Base-by-base conservation (phyloP, 495 filamentous ascomycete species). In the Acidomyces sp. region DNA sequence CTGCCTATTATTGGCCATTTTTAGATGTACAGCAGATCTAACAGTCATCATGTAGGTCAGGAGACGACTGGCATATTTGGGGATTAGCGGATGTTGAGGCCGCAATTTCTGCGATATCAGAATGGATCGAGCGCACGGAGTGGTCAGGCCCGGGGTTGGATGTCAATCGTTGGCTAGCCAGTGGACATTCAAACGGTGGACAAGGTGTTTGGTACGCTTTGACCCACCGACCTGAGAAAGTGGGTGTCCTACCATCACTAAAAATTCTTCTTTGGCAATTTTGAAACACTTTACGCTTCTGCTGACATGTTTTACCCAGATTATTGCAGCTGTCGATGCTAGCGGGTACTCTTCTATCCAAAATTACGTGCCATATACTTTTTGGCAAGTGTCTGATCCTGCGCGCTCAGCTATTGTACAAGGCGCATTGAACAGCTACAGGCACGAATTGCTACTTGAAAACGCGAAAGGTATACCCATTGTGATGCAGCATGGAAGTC, bases 1-100 rank as follows among this genome's bases (percentile, higher is more conserved):
- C n/a, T n/a, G n/a, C n/a, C n/a, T n/a, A n/a, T n/a, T n/a, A n/a
- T n/a, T n/a, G n/a, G n/a, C n/a, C n/a, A n/a, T n/a, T n/a, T n/a
- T n/a, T n/a, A n/a, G n/a, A n/a, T n/a, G n/a, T n/a, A n/a, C n/a
- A n/a, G n/a, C n/a, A n/a, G n/a, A n/a, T n/a, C n/a, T n/a, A n/a
- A n/a, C n/a, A n/a, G n/a, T n/a, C n/a, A n/a, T n/a, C n/a, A n/a
- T n/a, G n/a, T n/a, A n/a, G n/a, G n/a, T n/a, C n/a, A 49, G 66
- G 68, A 26, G 73, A 77, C 54, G 74, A 78, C 51, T 77, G 74
- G 74, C 74, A 70, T 69, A 58, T 49, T 4, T 78, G 74, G 72
- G 74, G 73, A 0, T 64, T 68, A 47, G 58, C 67, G 16, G 74
- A 77, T 56, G 62, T 68, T 11, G 65, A 74, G 55, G 70, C 67